Evolutionary conservation across 2,329 filamentous ascomycete species (phyloP), one percentile per base, ranked within the genome.

Genomic region (Colletotrichum horii): DNA sequence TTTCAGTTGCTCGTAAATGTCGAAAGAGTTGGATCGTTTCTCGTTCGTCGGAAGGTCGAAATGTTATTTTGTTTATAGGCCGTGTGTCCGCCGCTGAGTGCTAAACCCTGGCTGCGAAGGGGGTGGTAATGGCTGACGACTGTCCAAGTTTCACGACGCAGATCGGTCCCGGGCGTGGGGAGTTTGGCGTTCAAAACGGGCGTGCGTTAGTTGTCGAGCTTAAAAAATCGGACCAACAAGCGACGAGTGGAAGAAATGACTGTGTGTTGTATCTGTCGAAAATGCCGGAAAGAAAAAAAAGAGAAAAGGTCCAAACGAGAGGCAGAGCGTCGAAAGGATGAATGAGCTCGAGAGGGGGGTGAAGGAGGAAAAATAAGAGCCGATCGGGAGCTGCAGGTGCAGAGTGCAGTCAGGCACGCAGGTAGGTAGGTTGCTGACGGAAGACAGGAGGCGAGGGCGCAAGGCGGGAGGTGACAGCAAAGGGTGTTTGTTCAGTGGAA

Each of bases 81-180:
- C 61, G 74, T 71, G 69, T 70, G 71, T 70, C 55, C 62, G 58
- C 55, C 38, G 26, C 61, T 60, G 16, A 70, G 60, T 43, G 28
- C 32, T 48, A 48, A 48, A 61, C 70, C 56, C 70, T 56, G 66
- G 62, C 15, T 48, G 67, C 38, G 48, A 60, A 66, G 32, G 38
- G 70, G 71, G 61, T 62, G 16, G 60, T 34, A 52, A 48, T 70
- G 28, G 74, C 62, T 74, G 74, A 70, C 55, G 74, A 70, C 43
- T 52, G 74, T 66, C 61, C 64, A 36, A 58, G 70, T 76, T 76
- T 76, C 69, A 61, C 74, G 64, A 74, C 70, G 70, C 48, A 65
- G 70, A 74, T 69, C 70, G 74, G 65, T 73, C 70, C 74, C 58
- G 70, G 52, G 74, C 70, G 70, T 67, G 64, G 64, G 69, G 70